Base-by-base conservation (phyloP, 495 filamentous ascomycete species). In the Pseudoneurospora amorphoporcata region DNA sequence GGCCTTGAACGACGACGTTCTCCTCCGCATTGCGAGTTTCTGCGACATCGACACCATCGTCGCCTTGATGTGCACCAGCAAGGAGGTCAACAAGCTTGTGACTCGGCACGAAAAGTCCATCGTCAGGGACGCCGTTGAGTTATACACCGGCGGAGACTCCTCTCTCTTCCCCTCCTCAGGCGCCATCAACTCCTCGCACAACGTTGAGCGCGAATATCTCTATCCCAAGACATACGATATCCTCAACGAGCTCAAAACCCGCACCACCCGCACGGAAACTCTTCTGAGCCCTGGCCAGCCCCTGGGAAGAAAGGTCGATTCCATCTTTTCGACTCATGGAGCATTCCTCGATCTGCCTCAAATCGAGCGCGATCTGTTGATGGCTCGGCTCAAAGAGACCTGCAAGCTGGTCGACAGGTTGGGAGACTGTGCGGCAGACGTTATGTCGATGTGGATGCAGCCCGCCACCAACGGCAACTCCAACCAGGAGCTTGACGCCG, bases 41-140 rank as follows among this genome's bases (percentile, higher is more conserved):
- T 41, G 75, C 29, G 76, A 69, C 1, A 16, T 76, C 29, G 40
- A 71, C 14, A 76, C 78, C 0, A 37, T 78, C 0, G 16, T 45
- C 5, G n/a, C 70, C 10, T 69, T 83, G 5, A 71, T 70, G 69
- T 16, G 40, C 7, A 75, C 76, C 8, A 78, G 70, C 70, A 77
- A 76, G 41, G 39, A 68, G 72, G 72, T 58, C 32, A 16, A 73
- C 61, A 8, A 29, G 23, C 35, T 77, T 14, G 29, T 82, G 29
- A 40, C 8, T 2, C 7, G 1, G 0, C 72, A 82, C 53, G 61
- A 84, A 43, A 70, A 16, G 0, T 80, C 78, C 1, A 70, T 83
- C 19, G 70, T 73, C 37, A 73, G 98, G 23, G 4, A 8, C 16
- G 69, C 23, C 7, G 32, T 29, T 39, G 14, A 53, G 41, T 8